Percentiles rank a stretch among this genome's conserved stretches.
phyloP scores from a whole-genome alignment of 768 basidiomycete genomes.

The Russula lepida region DNA sequence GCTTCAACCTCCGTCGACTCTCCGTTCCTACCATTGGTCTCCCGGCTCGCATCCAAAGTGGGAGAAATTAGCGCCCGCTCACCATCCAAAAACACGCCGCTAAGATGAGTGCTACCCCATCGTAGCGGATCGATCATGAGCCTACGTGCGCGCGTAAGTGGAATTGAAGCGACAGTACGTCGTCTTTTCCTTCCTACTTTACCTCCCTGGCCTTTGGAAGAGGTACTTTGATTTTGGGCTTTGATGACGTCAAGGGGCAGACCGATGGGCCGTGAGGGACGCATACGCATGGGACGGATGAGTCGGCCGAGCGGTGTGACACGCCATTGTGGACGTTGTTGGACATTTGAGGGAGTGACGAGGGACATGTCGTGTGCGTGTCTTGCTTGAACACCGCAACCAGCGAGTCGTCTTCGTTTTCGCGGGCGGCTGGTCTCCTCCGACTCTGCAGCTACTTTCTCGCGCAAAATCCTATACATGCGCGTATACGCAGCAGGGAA shows the following conservation, averaged over 20 bases:
- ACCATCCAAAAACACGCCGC: conserved; percentile 52
- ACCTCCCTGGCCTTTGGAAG: conserved; percentile 6
- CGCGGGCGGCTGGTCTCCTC: conserved; percentile 30
- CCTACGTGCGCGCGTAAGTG: conserved; percentile 49
- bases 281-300: conserved; percentile 59
- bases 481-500: background rate
- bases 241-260: conserved; percentile 9
- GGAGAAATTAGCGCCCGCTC: background rate
- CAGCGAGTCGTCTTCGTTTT: conserved; percentile 35
- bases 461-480: conserved; percentile 28
- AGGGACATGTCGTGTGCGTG: conserved; percentile 58
- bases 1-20: conserved; percentile 4
- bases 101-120: conserved; percentile 63
- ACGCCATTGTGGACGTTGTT: conserved; percentile 53
- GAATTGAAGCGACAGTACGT: conserved; percentile 32
- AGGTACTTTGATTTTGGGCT: conserved; percentile 18
- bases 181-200: conserved; percentile 33
- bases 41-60: conserved; percentile 18
- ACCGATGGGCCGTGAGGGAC: conserved; percentile 53
- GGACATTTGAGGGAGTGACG: conserved; percentile 50
- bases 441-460: conserved; percentile 26
- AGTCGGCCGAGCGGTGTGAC: conserved; percentile 59
- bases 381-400: conserved; percentile 31
- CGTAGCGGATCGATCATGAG: conserved; percentile 64
- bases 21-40: background rate